These are phyloP conservation scores for Metschnikowia arizonensis DNA, from an alignment of 805 yeast species.

Conservation along the genomic window DNA sequence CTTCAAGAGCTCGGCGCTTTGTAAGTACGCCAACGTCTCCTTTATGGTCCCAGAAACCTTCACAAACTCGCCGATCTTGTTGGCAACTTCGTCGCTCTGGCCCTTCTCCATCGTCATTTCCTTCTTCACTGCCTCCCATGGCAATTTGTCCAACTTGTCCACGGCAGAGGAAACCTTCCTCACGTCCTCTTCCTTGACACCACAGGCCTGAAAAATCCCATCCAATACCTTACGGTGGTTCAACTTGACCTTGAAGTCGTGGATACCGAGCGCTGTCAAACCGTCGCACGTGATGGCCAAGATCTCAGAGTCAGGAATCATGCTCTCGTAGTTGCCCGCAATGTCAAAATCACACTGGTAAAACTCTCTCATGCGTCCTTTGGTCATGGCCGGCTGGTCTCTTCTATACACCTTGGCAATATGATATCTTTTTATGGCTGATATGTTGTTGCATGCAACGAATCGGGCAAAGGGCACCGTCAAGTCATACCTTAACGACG, in stretches of 20 bases:
- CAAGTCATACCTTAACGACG: constrained; percentile 91
- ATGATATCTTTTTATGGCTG: constrained; percentile 88
- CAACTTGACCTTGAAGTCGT: constrained; percentile 84
- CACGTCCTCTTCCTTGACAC: constrained; percentile 90
- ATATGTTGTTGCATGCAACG: constrained; percentile 92
- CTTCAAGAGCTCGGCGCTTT: constrained; percentile 53
- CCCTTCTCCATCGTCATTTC: constrained; percentile 92
- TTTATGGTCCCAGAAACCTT: constrained; percentile 70
- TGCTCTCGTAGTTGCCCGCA: constrained; percentile 87
- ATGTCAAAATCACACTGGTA: constrained; percentile 98
- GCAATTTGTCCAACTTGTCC: constrained; percentile 90
- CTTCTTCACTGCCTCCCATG: constrained; percentile 91
- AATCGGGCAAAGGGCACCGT: constrained; percentile 98
- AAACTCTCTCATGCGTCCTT: constrained; percentile 99
- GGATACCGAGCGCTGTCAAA: constrained; percentile 74
- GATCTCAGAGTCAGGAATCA: constrained; percentile 96
- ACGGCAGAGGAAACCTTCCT: constrained; percentile 93
- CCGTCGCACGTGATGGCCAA: constrained; percentile 82
- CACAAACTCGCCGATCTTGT: constrained; percentile 87
- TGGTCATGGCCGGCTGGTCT: constrained; percentile 99
- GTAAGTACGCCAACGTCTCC: constrained; percentile 54
- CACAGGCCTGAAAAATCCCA: constrained; percentile 93
- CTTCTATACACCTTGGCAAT: constrained; percentile 98
- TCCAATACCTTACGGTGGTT: constrained; percentile 95
- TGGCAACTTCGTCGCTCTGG: constrained; percentile 89